These are phyloP conservation scores for Microdochium trichocladiopsis DNA, from an alignment of 2,329 filamentous ascomycete genomes.

Conservation along the genomic window DNA sequence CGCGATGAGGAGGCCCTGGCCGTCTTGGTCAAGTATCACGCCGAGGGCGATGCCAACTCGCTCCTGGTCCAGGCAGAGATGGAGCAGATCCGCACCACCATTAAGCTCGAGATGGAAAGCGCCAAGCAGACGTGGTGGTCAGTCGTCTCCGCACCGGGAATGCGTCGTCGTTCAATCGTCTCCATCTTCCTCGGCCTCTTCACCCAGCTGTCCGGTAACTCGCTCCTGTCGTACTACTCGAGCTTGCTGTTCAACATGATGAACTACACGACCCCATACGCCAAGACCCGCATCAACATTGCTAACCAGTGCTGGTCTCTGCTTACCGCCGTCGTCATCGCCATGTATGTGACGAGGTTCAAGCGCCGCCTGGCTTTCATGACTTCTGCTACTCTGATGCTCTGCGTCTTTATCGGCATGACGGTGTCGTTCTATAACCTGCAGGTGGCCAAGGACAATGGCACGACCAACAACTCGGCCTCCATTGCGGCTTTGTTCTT, in stretches of 20 bases:
- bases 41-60: constrained; percentile 35
- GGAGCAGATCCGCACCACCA: constrained; percentile 47
- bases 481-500: constrained; percentile 41
- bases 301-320: constrained; percentile 36
- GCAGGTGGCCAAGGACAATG: constrained; percentile 18
- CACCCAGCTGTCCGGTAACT: constrained; percentile 32
- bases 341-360: constrained; percentile 31
- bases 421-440: constrained; percentile 38
- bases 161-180: constrained; percentile 28
- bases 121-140: constrained; percentile 37
- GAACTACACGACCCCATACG: constrained; percentile 29
- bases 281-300: constrained; percentile 39
- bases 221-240: constrained; percentile 33
- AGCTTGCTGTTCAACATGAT: constrained; percentile 22
- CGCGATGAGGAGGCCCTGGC: constrained; percentile 38
- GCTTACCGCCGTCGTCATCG: constrained; percentile 30
- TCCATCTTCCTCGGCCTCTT: constrained; percentile 29
- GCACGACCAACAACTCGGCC: constrained; percentile 16
- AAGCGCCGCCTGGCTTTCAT: constrained; percentile 28
- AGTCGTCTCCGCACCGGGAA: constrained; percentile 28
- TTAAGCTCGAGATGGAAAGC: constrained; percentile 42
- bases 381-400: constrained; percentile 32
- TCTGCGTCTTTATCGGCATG: constrained; percentile 41
- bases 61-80: constrained; percentile 46
- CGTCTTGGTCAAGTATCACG: constrained; percentile 38